Conservation (phyloP, 345 rosid genomes). For the Acer yangbiense region DNA sequence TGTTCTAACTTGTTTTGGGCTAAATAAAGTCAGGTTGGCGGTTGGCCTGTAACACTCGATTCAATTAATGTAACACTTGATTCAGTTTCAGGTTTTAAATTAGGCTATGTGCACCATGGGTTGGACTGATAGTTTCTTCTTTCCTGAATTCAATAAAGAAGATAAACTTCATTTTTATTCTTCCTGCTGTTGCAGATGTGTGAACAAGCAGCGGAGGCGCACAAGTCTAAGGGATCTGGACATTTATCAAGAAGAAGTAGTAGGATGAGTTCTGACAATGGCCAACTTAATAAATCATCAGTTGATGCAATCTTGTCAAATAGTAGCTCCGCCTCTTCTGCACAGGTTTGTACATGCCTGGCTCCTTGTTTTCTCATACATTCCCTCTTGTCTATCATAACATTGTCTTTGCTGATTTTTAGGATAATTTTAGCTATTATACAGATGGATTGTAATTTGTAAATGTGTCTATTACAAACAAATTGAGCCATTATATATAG, state of each 20-base stretch:
- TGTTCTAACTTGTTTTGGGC: not conserved
- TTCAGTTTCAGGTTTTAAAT: not conserved
- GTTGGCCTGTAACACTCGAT: not conserved
- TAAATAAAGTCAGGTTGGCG: not conserved
- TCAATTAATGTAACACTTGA: not conserved
- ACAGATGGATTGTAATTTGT: not conserved
- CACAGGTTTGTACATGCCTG: conserved; percentile 52
- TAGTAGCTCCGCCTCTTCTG: conserved; percentile 45
- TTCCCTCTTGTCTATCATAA: not conserved
- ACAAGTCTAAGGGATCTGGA: conserved; percentile 70
- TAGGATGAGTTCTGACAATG: conserved; percentile 61
- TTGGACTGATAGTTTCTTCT: not conserved
- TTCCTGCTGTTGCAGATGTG: conserved; percentile 65
- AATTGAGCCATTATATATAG: not conserved
- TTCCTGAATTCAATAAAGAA: not conserved
- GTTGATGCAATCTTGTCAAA: conserved; percentile 89
- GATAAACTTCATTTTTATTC: conserved; percentile 2
- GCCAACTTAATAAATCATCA: conserved; percentile 67
- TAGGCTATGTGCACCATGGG: conserved; percentile 2
- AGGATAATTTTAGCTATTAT: not conserved
- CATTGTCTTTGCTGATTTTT: not conserved
- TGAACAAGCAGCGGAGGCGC: conserved; percentile 96
- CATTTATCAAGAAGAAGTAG: conserved; percentile 67
- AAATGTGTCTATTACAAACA: not conserved
- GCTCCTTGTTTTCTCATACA: not conserved